Evolutionary conservation across 2,329 filamentous ascomycete species (phyloP), one percentile per base, ranked within the genome.

Genomic region (Graphium sp.): DNA sequence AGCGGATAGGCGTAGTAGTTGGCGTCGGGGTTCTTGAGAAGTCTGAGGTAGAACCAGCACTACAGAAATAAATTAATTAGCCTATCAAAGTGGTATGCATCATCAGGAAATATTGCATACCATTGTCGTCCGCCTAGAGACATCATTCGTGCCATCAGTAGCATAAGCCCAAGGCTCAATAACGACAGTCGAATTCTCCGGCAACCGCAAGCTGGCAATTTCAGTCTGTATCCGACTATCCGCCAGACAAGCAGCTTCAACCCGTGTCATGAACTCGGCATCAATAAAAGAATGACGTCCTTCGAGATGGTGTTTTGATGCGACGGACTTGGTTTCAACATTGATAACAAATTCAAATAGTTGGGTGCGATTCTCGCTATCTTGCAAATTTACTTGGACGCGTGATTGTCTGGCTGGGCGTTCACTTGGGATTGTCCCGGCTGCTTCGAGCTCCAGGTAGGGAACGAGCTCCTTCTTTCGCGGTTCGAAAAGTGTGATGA

Each of bases 1-100:
- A 70, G 49, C 0, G 66, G 66, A 31, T 68, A 68, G 4, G 65
- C 64, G 37, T 70, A 70, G 42, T 62, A 60, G 38, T 71, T 70
- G 19, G 62, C 55, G 31, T 68, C 61, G 0, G 44, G 41, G 18
- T 62, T 48, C 0, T 51, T 42, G 0, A 47, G 30, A 0, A 62
- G 36, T 4, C 52, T 40, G 23, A 49, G 39, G 29, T 52, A 52
- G 24, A 52, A 48, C 41, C 45, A 53, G 32, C 49, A 54, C 48
- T 52, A 10, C 16, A 18, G 2, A 11, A 6, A 15, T 12, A 14
- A 5, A 6, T 7, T 4, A 2, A 19, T 34, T 26, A 32, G 16
- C 11, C 11, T 12, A 17, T 18, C 12, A 15, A 12, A 21, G 10
- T 12, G 2, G 5, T 14, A 13, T 10, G 4, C n/a, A 5, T 4